Percentiles rank a stretch among this genome's conserved stretches.
Conservation (phyloP, 805 yeast genomes). For the Saccharomycopsis vini region DNA sequence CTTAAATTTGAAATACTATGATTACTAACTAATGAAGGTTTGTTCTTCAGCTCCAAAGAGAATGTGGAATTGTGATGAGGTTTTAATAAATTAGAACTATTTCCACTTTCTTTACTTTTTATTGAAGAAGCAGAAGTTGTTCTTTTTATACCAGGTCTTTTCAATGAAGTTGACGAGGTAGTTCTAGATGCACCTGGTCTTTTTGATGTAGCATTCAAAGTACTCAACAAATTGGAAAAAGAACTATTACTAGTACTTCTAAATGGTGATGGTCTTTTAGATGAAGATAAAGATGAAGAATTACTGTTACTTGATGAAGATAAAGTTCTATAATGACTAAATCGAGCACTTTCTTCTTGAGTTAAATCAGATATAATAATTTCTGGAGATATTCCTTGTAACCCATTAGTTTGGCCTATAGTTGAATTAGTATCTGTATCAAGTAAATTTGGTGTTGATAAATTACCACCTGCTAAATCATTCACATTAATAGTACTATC, state of each 20-base stretch:
- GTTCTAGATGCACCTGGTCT: too few species aligned
- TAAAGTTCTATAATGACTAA: background rate
- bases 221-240: background rate
- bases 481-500: background rate
- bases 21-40: too few species aligned
- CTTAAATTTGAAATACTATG: too few species aligned
- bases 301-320: background rate
- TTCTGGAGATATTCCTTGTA: constrained; percentile 13
- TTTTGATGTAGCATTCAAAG: too few species aligned
- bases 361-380: constrained; percentile 6
- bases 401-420: too few species aligned
- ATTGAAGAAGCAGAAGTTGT: too few species aligned
- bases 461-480: background rate
- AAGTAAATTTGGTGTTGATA: background rate
- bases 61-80: too few species aligned
- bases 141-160: too few species aligned
- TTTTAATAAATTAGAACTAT: too few species aligned
- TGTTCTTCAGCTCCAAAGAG: too few species aligned
- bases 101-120: too few species aligned
- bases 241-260: background rate
- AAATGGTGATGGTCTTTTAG: background rate
- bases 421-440: background rate
- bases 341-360: background rate
- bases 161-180: too few species aligned
- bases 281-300: background rate